Evolutionary conservation across 768 basidiomycete species (phyloP).

Genomic region (Lactarius hengduanensis): DNA sequence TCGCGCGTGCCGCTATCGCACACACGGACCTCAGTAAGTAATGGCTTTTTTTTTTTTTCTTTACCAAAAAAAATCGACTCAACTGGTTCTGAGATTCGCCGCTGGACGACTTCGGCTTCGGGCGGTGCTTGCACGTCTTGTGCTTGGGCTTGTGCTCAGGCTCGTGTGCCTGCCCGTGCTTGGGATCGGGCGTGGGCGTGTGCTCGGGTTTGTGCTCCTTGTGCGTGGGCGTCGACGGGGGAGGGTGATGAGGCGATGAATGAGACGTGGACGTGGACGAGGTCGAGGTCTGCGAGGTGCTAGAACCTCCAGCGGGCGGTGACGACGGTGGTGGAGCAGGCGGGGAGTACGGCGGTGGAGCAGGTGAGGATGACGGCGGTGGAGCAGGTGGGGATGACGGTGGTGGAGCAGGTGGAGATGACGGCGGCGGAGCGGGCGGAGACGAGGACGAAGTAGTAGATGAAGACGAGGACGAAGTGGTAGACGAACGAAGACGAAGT

Average conservation of each 20-base stretch:
- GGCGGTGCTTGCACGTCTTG: background rate
- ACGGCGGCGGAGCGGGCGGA: too few species aligned
- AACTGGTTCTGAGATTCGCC: background rate
- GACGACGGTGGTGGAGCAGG: background rate
- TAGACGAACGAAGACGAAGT: background rate
- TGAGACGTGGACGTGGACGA: too few species aligned
- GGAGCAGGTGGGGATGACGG: background rate
- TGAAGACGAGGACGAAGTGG: too few species aligned
- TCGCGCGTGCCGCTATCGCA: background rate
- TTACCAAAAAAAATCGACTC: background rate
- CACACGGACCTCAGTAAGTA: background rate
- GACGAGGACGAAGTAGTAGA: background rate
- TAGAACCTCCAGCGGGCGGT: too few species aligned
- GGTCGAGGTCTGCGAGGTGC: too few species aligned
- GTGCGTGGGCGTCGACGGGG: too few species aligned
- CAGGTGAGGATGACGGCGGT: background rate
- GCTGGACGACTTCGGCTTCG: background rate
- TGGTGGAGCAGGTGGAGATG: background rate
- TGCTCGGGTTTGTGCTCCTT: background rate
- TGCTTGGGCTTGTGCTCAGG: background rate
- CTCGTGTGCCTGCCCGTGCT: too few species aligned
- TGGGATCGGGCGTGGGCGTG: too few species aligned
- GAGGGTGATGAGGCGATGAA: too few species aligned
- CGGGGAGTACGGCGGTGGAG: background rate
- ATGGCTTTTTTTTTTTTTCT: background rate